These are phyloP conservation scores for Monosporascus sp. DNA, from an alignment of 2,329 filamentous ascomycete species.

Conservation along the genomic window DNA sequence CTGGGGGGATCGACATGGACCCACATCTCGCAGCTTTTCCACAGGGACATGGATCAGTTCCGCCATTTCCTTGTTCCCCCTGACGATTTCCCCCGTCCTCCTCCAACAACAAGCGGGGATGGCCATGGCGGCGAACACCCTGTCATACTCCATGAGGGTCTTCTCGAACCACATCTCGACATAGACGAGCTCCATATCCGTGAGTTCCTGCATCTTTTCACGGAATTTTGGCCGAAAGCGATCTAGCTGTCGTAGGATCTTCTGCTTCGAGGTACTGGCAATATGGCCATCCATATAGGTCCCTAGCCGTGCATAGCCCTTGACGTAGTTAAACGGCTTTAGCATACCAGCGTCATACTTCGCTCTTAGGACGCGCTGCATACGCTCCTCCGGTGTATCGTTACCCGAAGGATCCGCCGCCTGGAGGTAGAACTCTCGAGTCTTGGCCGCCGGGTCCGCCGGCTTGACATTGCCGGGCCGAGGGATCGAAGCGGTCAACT, in stretches of 20 bases:
- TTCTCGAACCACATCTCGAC: constrained; percentile 99
- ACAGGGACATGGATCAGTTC: constrained; percentile 91
- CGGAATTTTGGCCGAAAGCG: constrained; percentile 93
- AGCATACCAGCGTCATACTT: constrained; percentile 95
- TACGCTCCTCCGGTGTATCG: constrained; percentile 83
- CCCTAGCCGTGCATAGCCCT: constrained; percentile 84
- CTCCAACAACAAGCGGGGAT: constrained; percentile 97
- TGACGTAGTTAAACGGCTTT: constrained; percentile 97
- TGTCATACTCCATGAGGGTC: constrained; percentile 94
- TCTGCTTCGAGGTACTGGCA: constrained; percentile 74
- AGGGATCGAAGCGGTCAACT: constrained; percentile 51
- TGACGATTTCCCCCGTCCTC: constrained; percentile 92
- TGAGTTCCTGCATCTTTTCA: constrained; percentile 87
- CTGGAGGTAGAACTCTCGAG: constrained; percentile 92
- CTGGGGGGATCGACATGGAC: constrained; percentile 29
- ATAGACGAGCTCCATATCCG: constrained; percentile 87
- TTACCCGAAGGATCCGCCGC: constrained; percentile 88
- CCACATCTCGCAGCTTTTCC: constrained; percentile 82
- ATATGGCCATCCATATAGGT: constrained; percentile 91
- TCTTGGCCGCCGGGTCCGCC: constrained; percentile 64
- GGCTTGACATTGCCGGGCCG: constrained; percentile 57
- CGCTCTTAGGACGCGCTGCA: constrained; percentile 88
- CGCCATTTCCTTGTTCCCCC: constrained; percentile 98
- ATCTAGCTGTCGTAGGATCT: constrained; percentile 86
- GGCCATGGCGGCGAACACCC: constrained; percentile 98